Evolutionary conservation across 1,284 basidiomycete genomes (phyloP), one percentile per base, ranked within the genome.

Genomic region (Tilletia horrida): DNA sequence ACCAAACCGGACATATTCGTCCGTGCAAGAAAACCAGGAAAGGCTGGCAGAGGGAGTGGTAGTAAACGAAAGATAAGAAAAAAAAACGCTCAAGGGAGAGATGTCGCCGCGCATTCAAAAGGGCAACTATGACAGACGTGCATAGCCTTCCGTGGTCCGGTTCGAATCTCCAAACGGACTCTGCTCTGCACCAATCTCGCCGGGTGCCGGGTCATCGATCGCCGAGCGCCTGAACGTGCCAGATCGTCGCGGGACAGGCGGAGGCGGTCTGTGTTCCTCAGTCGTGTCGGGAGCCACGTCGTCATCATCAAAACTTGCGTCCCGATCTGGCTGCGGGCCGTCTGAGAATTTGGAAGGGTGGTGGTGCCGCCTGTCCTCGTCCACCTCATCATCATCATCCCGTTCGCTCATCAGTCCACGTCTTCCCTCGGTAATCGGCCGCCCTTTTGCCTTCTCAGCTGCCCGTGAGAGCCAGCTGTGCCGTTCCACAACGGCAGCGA

Each of bases 401-500:
- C 18, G 29, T 2, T 64, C 63, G 63, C 29, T 35, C 63, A 64
- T 64, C 63, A 64, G 27, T n/a, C 63, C 43, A 11, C 42, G 42
- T 27, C 63, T 43, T 8, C 44, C 63, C 8, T 45, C 63, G 25
- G 44, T 47, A 27, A 64, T n/a, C 45, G 63, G 63, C 45, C 45
- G 3, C 7, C 63, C 63, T 25, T 45, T 64, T 7, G 63, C 63
- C 27, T 35, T 48, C 44, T 43, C 63, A 42, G 63, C 63, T 14
- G 63, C 63, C 13, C 73, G 62, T 21, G 71, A 62, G 40, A 74
- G 62, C 76, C 76, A 78, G 43, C 72, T 71, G 59, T 76, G 71
- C 65, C 73, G 69, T 48, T 76, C 70, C 18, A 75, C 73, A 27
- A 78, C 59, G 16, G 59, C 63, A 23, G 64, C 67, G 9, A 76